Base-by-base conservation (phyloP, 352 stramenopile genomes). In the Globisporangium recalcitrans region DNA sequence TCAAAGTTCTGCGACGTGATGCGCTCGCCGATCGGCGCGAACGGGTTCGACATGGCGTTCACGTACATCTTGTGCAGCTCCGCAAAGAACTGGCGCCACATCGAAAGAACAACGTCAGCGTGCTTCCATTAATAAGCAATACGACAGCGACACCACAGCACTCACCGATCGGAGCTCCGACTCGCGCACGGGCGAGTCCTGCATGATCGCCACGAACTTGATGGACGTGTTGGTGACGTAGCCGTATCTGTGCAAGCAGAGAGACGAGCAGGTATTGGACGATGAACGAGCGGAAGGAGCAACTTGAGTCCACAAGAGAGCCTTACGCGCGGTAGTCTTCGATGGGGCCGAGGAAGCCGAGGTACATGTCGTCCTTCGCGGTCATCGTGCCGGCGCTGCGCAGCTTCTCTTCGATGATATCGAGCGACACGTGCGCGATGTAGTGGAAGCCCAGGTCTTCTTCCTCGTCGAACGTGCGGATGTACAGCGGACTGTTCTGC, bases 391-490 rank as follows among this genome's bases (percentile, higher is more conserved):
- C 73, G 36, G 77, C 71, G 42, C 64, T 69, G 31, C 77, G 79
- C 32, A 91, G 59, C 52, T 88, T 89, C 66, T 95, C 84, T 57
- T 95, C 86, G 38, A 95, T 81, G 44, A 95, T 80, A 57, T 93
- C 86, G 40, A 95, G 77, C 61, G 86, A 75, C 63, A 93, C 80
- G 68, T 95, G 86, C 49, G 82, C 81, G 54, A 95, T 88, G 71
- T 92, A 92, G 64, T 95, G 84, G 74, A 95, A 92, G 38, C 79
- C 83, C 58, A 95, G 74, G 60, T 93, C 82, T 29, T 95, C 84
- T 19, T 95, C 84, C 8, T 93, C 83, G 29, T 87, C 82, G 40
- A 93, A 93, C 58, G 84, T 85, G 29, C 82, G 81, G 55, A 95
- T 80, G 60, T 91, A 95, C 46, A 95, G 71, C 26, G 84, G 86